Evolutionary conservation across 352 stramenopile species (phyloP), one percentile per base, ranked within the genome.

Genomic region (Phytophthora lateralis): DNA sequence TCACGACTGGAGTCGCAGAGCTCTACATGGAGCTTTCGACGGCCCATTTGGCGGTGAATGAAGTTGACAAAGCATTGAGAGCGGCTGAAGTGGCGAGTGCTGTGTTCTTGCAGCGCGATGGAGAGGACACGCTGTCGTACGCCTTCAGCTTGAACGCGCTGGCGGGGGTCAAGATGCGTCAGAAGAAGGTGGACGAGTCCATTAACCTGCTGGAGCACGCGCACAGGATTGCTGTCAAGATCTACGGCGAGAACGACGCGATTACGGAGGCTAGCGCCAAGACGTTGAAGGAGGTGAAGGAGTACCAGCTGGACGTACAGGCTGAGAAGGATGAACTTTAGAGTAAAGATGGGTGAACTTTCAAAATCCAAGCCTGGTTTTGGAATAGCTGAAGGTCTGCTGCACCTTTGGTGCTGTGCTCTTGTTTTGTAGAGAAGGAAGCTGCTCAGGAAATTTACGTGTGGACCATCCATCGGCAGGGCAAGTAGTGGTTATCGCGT

Each of bases 141-240:
- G 87, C 87, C 12, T 95, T 95, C 53, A 89, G 74, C 45, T 76
- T 93, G 35, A 95, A 95, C 41, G 75, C 85, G n/a, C 48, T 93
- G 41, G 85, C 85, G 0, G 87, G 87, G 7, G 84, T 93, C 11
- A 76, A 84, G 30, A 93, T 93, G 77, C 75, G 79, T 6, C 71
- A 88, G 60, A 68, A 82, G 42, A 70, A 85, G 24, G 73, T 87
- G 50, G 66, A 73, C 18, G 75, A 86, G 0, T 75, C 82, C 4
- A 80, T 91, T 69, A 29, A 75, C 41, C 57, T 91, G 56, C 70
- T 95, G 34, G 64, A 89, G 41, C 58, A 83, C 14, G 84, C 87
- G 24, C 83, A 95, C 49, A 27, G 42, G 17, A 93, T 95, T 48
- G 87, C 87, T n/a, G 46, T 91, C 12, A 52, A 68, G 18, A 48